A percentile compares a stretch with the other conserved stretches of the same genome.
These are phyloP conservation scores for Candida insectorum DNA, from an alignment of 805 yeast species.

Conservation along the genomic window DNA sequence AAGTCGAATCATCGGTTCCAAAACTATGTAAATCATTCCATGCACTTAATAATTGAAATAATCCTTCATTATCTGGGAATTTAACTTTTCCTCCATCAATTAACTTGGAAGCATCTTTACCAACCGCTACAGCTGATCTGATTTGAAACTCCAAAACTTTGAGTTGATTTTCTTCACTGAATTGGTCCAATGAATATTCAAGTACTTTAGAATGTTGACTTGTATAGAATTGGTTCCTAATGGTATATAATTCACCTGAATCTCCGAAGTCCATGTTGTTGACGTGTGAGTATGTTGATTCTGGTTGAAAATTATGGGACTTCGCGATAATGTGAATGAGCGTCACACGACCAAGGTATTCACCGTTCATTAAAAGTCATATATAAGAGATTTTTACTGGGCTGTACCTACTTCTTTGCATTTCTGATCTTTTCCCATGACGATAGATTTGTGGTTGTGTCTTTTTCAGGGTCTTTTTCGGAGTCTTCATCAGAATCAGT, in stretches of 20 bases:
- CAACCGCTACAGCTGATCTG: slow-evolving; percentile 36
- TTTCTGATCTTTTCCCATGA: slow-evolving; percentile 7
- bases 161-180: slow-evolving; percentile 32
- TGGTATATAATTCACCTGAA: slow-evolving; percentile 50
- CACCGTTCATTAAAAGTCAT: too few relatives aligned
- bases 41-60: slow-evolving; percentile 37
- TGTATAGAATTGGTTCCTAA: slow-evolving; percentile 60
- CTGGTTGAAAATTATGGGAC: too few relatives aligned
- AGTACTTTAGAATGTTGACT: slow-evolving; percentile 50
- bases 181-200: slow-evolving; percentile 34
- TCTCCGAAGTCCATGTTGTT: slow-evolving; percentile 37
- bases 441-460: not conserved
- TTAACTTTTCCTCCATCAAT: slow-evolving; percentile 32
- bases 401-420: slow-evolving; percentile 1
- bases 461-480: not conserved
- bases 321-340: too few relatives aligned
- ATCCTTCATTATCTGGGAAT: slow-evolving; percentile 32
- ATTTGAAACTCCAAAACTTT: slow-evolving; percentile 40
- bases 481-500: not conserved
- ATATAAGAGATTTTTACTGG: not conserved
- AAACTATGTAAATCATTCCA: slow-evolving; percentile 42
- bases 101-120: slow-evolving; percentile 35
- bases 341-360: too few relatives aligned
- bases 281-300: too few relatives aligned
- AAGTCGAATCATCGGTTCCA: slow-evolving; percentile 41